Conservation (phyloP, 2,329 filamentous ascomycete species). For the Sclerotinia borealis region DNA sequence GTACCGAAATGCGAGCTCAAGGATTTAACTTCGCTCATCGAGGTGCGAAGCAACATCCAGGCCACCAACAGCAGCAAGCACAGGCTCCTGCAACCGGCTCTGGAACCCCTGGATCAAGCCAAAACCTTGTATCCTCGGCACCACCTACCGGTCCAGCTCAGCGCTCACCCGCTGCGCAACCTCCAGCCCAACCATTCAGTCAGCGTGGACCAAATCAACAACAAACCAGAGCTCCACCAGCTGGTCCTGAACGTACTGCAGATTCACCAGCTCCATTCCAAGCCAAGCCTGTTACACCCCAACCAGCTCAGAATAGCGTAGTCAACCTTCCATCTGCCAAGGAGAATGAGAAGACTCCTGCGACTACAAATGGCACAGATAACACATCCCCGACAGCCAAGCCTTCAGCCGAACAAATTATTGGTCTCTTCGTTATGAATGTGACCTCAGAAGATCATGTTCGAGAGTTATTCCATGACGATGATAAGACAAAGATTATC, state of each 20-base stretch:
- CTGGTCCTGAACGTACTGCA: conserved; percentile 27
- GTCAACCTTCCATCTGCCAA: conserved; percentile 37
- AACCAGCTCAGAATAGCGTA: conserved; percentile 34
- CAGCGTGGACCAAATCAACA: conserved; percentile 28
- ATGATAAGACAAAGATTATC: conserved; percentile 75
- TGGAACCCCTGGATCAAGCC: conserved; percentile 32
- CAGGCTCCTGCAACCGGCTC: conserved; percentile 33
- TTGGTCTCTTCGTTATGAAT: conserved; percentile 86
- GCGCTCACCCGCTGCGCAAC: conserved; percentile 25
- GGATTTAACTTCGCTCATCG: conserved; percentile 99
- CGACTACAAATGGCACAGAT: conserved; percentile 41
- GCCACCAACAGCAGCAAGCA: conserved; percentile 30
- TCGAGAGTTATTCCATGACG: conserved; percentile 72
- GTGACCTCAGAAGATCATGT: conserved; percentile 78
- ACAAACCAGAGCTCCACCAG: conserved; percentile 27
- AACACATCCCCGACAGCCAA: conserved; percentile 55
- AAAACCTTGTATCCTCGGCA: conserved; percentile 31
- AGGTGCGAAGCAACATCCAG: conserved; percentile 66
- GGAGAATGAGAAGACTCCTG: conserved; percentile 49
- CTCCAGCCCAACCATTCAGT: conserved; percentile 25
- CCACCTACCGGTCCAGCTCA: conserved; percentile 29
- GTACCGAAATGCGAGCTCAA: conserved; percentile 96
- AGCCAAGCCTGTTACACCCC: conserved; percentile 43
- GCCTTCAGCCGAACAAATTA: conserved; percentile 58
- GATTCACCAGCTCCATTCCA: conserved; percentile 30